Evolutionary conservation across 2,329 filamentous ascomycete genomes (phyloP).

Genomic region (Xylaria sp.): DNA sequence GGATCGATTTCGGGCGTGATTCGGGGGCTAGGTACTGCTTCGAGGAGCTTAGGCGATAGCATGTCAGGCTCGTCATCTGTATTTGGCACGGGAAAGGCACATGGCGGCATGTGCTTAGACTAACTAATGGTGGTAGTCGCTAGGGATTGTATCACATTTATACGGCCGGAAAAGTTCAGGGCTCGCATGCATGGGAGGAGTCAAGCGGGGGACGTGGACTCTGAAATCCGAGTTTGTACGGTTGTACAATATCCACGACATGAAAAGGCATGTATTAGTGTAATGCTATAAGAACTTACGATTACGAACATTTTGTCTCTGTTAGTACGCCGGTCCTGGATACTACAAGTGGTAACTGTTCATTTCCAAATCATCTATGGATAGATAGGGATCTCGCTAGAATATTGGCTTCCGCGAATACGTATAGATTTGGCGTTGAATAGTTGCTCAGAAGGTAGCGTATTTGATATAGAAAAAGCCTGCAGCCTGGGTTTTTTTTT

Average conservation of each 20-base stretch:
- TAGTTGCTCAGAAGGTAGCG: too few relatives aligned
- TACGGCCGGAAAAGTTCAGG: conserved; percentile 49
- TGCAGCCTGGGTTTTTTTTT: too few relatives aligned
- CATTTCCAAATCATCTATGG: too few relatives aligned
- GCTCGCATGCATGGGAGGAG: conserved; percentile 50
- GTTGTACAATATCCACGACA: conserved; percentile 49
- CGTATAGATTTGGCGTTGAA: too few relatives aligned
- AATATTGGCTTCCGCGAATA: too few relatives aligned
- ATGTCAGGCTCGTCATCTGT: conserved; percentile 35
- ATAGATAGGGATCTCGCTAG: too few relatives aligned
- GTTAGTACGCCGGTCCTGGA: neutral
- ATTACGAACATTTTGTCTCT: conserved; percentile 29
- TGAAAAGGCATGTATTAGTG: conserved; percentile 48
- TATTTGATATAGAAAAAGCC: too few relatives aligned
- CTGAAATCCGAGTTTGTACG: conserved; percentile 44
- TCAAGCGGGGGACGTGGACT: conserved; percentile 46
- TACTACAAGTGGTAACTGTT: neutral
- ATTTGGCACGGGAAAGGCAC: conserved; percentile 44
- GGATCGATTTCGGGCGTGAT: conserved; percentile 41
- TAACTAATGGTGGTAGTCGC: conserved; percentile 39
- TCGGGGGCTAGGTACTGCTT: conserved; percentile 38
- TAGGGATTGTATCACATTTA: conserved; percentile 49
- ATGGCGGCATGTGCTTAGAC: conserved; percentile 42
- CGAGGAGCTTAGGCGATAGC: conserved; percentile 28
- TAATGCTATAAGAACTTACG: conserved; percentile 45